Conservation (phyloP, 352 stramenopile species). For the Hyaloperonospora brassicae region DNA sequence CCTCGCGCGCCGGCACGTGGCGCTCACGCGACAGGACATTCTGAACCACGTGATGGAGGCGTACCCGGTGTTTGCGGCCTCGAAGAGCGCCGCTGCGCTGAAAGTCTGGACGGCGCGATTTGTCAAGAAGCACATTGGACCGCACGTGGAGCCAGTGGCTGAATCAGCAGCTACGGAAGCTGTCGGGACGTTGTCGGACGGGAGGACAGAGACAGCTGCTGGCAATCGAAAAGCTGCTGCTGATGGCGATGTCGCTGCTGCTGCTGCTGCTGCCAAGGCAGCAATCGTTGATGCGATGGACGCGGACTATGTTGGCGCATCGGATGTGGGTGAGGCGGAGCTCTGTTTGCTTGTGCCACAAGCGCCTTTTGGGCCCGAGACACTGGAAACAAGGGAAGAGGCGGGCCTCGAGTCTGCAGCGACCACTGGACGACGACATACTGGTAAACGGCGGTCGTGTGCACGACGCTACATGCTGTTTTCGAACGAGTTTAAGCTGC, state of each 20-base stretch:
- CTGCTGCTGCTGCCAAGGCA: too few species aligned
- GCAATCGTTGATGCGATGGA: too few species aligned
- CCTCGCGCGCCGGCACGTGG: constrained; percentile 28
- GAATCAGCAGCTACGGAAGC: neutral
- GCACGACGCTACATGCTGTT: constrained; percentile 58
- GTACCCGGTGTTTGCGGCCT: constrained; percentile 51
- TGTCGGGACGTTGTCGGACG: neutral
- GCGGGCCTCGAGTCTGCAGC: neutral
- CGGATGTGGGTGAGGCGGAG: too few species aligned
- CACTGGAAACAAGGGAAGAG: neutral
- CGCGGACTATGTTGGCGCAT: too few species aligned
- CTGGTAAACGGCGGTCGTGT: constrained; percentile 37
- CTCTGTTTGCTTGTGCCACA: constrained; percentile 8
- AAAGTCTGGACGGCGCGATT: constrained; percentile 62
- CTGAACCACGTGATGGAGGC: constrained; percentile 40
- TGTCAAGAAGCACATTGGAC: constrained; percentile 50
- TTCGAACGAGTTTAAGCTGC: constrained; percentile 77
- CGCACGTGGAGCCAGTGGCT: constrained; percentile 4
- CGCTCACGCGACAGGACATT: constrained; percentile 57
- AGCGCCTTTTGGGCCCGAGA: constrained; percentile 1
- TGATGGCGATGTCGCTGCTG: too few species aligned
- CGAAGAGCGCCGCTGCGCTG: constrained; percentile 44
- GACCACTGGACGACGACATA: constrained; percentile 15
- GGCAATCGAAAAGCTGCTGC: too few species aligned
- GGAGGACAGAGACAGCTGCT: too few species aligned